A percentile compares a stretch with the other conserved stretches of the same genome.
These are phyloP conservation scores for Neckera pumila DNA, from an alignment of 225 moss, liverwort and hornwort genomes.

Conservation along the genomic window DNA sequence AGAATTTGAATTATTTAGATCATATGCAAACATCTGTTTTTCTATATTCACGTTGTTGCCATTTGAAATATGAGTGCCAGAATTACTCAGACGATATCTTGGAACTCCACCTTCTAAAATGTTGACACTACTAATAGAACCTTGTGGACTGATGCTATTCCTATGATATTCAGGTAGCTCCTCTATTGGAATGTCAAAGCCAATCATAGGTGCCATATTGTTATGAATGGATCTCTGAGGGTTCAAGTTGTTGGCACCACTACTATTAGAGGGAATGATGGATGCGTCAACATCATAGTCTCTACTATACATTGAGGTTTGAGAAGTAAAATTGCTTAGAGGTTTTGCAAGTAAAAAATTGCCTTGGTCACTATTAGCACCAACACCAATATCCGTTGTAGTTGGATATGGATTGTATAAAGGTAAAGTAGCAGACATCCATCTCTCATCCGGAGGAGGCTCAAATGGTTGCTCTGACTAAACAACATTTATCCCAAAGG, in stretches of 20 bases:
- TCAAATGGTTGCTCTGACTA: background rate
- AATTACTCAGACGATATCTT: background rate
- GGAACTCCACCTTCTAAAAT: background rate
- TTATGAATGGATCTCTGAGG: background rate
- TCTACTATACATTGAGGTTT: background rate
- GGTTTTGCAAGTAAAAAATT: background rate
- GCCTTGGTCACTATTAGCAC: background rate
- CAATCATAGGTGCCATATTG: background rate
- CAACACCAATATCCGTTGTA: background rate
- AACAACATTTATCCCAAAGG: background rate
- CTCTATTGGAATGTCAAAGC: background rate
- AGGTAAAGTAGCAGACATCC: background rate
- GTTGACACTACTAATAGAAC: background rate
- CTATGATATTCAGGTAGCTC: background rate
- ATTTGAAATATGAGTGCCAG: background rate
- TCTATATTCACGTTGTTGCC: background rate
- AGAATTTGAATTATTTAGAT: background rate
- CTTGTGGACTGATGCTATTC: background rate
- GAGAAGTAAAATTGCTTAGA: background rate
- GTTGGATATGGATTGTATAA: background rate
- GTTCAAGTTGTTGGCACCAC: background rate
- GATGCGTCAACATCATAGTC: background rate
- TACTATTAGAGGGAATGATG: background rate
- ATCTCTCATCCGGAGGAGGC: background rate
- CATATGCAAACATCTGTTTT: background rate